Base-by-base conservation (phyloP, 2,329 filamentous ascomycete genomes). In the Cladosporium sp. region DNA sequence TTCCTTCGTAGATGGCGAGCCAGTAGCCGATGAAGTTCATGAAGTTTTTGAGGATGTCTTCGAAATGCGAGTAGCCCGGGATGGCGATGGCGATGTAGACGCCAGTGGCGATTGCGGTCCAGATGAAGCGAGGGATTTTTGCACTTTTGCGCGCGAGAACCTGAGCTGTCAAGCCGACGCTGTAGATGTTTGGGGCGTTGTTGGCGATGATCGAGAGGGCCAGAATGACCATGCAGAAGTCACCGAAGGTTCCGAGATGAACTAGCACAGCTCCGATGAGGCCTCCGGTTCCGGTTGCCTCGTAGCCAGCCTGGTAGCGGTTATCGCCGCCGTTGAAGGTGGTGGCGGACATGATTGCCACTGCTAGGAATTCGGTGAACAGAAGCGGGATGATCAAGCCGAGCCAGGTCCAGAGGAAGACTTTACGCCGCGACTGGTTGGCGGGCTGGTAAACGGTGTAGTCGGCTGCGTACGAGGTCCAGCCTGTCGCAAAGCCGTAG, bases 371-470 rank as follows among this genome's bases (percentile, higher is more conserved):
- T 74, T 91, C 82, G 2, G 85, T 88, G 75, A 93, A 92, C 61
- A 88, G 77, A 1, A 93, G 82, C 1, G 88, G 86, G 63, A 89
- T 74, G 63, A 88, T 82, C 14, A 94, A 78, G 11, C 90, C 90
- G 25, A 77, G 70, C 71, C 86, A 89, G 30, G 88, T 89, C 69
- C 84, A 85, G 60, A 83, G 66, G 73, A 92, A 93, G 61, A 92
- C 79, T 61, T 85, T 84, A 43, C 71, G 71, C 19, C 84, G 80
- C 28, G 82, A 82, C 42, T 84, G 84, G 25, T 74, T 78, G 2
- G 79, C 76, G 0, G 88, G 88, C 67, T 92, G 89, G 73, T 92
- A 92, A 52, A 90, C 88, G 20, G 88, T 90, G 72, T 92, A 93
- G 69, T 93, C 89, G 9, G 88, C 86, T 0, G 89, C 88, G 61